Percentiles rank a stretch among this genome's conserved stretches.
These are phyloP conservation scores for Sequoiadendron giganteum DNA, from an alignment of 75 land plant genomes.

Conservation along the genomic window DNA sequence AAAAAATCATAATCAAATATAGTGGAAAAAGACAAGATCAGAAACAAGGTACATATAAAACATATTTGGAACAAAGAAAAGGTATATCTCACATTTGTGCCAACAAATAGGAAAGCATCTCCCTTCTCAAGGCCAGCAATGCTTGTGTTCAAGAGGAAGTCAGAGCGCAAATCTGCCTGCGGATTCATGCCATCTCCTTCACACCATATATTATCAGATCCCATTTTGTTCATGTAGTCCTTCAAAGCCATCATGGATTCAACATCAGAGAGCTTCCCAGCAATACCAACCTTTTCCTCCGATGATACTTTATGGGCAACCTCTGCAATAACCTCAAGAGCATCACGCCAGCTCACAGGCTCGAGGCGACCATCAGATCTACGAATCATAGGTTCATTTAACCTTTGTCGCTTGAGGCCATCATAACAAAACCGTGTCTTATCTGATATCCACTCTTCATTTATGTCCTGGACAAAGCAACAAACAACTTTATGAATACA, in stretches of 20 bases:
- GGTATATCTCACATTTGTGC: conserved; percentile 69
- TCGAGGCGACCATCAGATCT: conserved; percentile 86
- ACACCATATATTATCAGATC: conserved; percentile 85
- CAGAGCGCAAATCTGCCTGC: conserved; percentile 78
- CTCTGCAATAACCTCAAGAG: conserved; percentile 82
- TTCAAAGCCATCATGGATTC: conserved; percentile 98
- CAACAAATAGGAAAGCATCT: conserved; percentile 83
- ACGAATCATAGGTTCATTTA: conserved; percentile 98
- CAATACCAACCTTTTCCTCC: conserved; percentile 89
- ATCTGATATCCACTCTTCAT: conserved; percentile 99
- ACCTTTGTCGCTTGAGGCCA: conserved; percentile 94
- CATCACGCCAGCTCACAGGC: conserved; percentile 88
- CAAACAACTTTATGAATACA: background rate
- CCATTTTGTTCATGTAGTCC: conserved; percentile 85
- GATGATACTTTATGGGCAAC: conserved; percentile 61
- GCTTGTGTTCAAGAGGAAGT: conserved; percentile 70
- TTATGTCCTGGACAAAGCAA: conserved; percentile 73
- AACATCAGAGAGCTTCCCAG: conserved; percentile 94
- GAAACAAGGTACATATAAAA: background rate
- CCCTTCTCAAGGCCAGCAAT: conserved; percentile 87
- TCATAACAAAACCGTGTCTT: conserved; percentile 97
- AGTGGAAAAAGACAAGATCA: background rate
- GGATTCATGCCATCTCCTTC: conserved; percentile 75
- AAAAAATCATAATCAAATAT: conserved; percentile 3
- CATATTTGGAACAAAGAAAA: conserved; percentile 2